These are phyloP conservation scores for Pyricularia sp. DNA, from an alignment of 2,329 filamentous ascomycete genomes.

Conservation along the genomic window DNA sequence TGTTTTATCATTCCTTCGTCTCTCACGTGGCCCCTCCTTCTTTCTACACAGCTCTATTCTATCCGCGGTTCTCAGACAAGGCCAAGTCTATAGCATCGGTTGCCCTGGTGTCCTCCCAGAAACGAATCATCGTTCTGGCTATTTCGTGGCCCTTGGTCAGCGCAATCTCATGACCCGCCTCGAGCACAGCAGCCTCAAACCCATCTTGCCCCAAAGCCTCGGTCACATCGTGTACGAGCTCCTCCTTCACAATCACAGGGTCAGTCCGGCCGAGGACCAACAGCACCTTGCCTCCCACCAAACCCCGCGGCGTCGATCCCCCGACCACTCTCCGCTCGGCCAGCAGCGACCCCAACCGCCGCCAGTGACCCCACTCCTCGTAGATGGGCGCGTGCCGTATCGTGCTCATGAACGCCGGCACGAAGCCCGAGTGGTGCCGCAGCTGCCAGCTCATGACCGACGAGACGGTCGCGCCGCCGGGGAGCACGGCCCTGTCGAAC, in stretches of 20 bases:
- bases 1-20: too few relatives aligned
- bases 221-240: conserved; percentile 48
- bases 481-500: conserved; percentile 29
- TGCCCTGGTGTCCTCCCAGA: background rate
- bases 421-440: conserved; percentile 50
- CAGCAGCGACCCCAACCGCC: conserved; percentile 36
- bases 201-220: conserved; percentile 28
- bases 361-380: conserved; percentile 50
- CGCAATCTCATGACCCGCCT: conserved; percentile 13
- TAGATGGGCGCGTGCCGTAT: conserved; percentile 60
- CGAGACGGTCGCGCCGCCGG: conserved; percentile 45
- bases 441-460: conserved; percentile 59
- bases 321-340: conserved; percentile 21
- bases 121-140: background rate
- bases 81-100: background rate
- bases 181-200: conserved; percentile 24
- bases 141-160: conserved; percentile 4
- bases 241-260: conserved; percentile 50
- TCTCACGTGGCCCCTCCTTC: background rate
- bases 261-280: conserved; percentile 56
- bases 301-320: conserved; percentile 13
- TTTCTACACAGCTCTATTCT: background rate
- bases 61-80: background rate
- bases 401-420: conserved; percentile 56
- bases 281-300: conserved; percentile 38